These are phyloP conservation scores for Earliella scabrosa DNA, from an alignment of 1,284 basidiomycete species.

Conservation along the genomic window DNA sequence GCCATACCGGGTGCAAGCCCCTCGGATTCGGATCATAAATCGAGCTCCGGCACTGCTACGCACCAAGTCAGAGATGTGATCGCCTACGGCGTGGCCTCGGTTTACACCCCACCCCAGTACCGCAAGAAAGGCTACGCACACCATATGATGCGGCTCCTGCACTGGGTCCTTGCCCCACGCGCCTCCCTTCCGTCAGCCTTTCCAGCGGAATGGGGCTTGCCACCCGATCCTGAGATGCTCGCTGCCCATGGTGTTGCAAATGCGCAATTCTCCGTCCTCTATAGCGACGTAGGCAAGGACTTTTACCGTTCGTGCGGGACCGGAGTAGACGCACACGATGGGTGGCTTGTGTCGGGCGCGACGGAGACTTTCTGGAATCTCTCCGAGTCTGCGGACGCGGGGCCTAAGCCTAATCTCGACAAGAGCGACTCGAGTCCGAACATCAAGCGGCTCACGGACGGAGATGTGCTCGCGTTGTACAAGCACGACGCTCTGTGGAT, in stretches of 20 bases:
- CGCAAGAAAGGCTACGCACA: slow-evolving; percentile 49
- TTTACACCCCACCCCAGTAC: slow-evolving; percentile 48
- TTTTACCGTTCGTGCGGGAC: slow-evolving; percentile 56
- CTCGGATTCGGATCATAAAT: slow-evolving; percentile 2
- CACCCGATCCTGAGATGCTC: slow-evolving; percentile 17
- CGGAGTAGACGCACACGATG: slow-evolving; percentile 36
- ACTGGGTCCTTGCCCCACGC: slow-evolving; percentile 44
- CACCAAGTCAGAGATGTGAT: slow-evolving; percentile 31
- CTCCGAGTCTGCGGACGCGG: too few relatives aligned
- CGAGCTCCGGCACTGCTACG: too few relatives aligned
- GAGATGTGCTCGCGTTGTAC: slow-evolving; percentile 27
- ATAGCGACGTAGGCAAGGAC: slow-evolving; percentile 61
- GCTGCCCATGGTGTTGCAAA: too few relatives aligned
- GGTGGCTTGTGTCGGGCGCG: slow-evolving; percentile 51
- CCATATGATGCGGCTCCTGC: slow-evolving; percentile 54
- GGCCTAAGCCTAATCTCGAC: too few relatives aligned
- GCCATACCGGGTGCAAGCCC: slow-evolving; percentile 11
- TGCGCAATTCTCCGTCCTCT: slow-evolving; percentile 56
- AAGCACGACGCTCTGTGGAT: slow-evolving; percentile 26
- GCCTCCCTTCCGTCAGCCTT: slow-evolving; percentile 16
- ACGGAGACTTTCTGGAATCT: slow-evolving; percentile 48
- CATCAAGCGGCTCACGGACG: slow-evolving; percentile 24
- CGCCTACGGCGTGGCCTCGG: slow-evolving; percentile 46
- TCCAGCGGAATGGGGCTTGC: neutral
- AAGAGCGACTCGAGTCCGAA: neutral